Evolutionary conservation across 2,329 filamentous ascomycete genomes (phyloP), one percentile per base, ranked within the genome.

Genomic region (Hymenoscyphus fraxineus): DNA sequence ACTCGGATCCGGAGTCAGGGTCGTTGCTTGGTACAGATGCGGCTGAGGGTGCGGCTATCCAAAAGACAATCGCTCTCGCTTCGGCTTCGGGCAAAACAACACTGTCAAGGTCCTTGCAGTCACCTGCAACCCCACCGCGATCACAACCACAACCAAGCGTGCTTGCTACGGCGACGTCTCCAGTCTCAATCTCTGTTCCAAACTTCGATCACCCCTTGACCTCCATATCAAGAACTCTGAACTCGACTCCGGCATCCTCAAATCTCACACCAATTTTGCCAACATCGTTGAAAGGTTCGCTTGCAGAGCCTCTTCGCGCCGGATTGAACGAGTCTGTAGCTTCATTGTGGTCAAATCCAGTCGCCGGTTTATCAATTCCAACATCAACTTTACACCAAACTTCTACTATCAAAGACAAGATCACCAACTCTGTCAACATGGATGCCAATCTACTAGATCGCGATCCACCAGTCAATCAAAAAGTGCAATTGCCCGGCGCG

Each of bases 401-500:
- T n/a, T 16, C 15, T 7, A 16, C 41, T 7, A 44, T n/a, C 41
- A 44, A 19, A 16, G 41, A 4, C n/a, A 44, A 16, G 3, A 44
- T 44, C n/a, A 16, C 9, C 41, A 44, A 44, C 16, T n/a, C 41
- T 16, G 41, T 44, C 41, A 44, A n/a, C 16, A 7, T 44, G 6
- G 27, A 27, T 3, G 41, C 41, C 41, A 44, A 61, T 16, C 40
- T 54, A 7, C 57, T 44, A 19, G 65, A 69, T 27, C 12, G 6
- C 6, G 19, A 56, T 13, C 62, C 65, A n/a, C 39, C 62, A 12
- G 16, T 47, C 1, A 63, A 27, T 35, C n/a, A 62, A 31, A 44
- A 38, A 15, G 65, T 71, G 31, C 68, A 66, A 3, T 64, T 71
- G 15, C 68, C 66, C 5, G 38, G 63, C 19, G 31, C 44, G 5